A percentile compares a stretch with the other conserved stretches of the same genome.
These are phyloP conservation scores for Daldinia concentrica DNA, from an alignment of 495 filamentous ascomycete species.

Conservation along the genomic window DNA sequence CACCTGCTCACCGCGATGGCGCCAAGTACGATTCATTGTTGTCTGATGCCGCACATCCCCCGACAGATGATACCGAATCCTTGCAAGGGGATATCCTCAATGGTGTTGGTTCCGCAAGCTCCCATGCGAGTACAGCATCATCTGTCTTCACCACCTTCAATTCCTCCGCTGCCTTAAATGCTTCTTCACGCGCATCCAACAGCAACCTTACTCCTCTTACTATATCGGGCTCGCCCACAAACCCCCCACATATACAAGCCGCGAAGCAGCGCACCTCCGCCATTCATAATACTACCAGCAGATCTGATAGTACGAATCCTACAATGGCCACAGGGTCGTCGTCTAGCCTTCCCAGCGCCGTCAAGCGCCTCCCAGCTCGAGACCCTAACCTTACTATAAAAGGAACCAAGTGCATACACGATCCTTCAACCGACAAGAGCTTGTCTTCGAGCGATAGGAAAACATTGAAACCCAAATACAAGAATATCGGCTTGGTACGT, in stretches of 20 bases:
- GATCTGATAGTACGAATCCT: constrained; percentile 41
- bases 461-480: constrained; percentile 73
- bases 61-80: constrained; percentile 66
- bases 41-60: constrained; percentile 50
- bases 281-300: constrained; percentile 42
- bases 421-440: constrained; percentile 71
- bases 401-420: constrained; percentile 76
- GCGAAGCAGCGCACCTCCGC: constrained; percentile 53
- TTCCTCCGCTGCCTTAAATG: constrained; percentile 57
- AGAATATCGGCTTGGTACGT: constrained; percentile 74
- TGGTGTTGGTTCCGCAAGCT: constrained; percentile 72
- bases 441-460: constrained; percentile 65
- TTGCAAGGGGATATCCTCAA: constrained; percentile 69
- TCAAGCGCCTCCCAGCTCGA: constrained; percentile 68
- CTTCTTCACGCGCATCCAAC: constrained; percentile 57
- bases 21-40: constrained; percentile 50
- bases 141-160: constrained; percentile 69
- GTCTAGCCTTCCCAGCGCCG: constrained; percentile 45
- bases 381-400: constrained; percentile 68
- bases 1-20: constrained; percentile 46
- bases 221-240: constrained; percentile 77
- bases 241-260: constrained; percentile 58
- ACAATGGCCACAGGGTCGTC: constrained; percentile 29
- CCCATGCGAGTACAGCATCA: constrained; percentile 69
- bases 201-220: constrained; percentile 80